A percentile compares a stretch with the other conserved stretches of the same genome.
phyloP scores from a whole-genome alignment of 176 grass and related monocot genomes.

The Musa itinerans region DNA sequence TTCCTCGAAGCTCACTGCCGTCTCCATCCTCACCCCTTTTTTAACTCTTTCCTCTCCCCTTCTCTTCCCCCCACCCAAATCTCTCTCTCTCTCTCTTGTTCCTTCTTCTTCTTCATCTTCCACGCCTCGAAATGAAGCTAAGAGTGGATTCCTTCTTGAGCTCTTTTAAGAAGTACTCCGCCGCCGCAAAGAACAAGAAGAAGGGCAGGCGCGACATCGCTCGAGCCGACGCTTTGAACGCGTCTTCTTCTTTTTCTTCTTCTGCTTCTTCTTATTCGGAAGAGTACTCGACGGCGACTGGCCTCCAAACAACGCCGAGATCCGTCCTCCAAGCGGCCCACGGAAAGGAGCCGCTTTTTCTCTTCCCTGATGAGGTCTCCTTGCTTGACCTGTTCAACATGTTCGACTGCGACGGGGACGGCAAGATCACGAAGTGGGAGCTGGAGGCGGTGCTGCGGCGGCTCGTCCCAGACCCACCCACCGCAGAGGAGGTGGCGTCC shows the following conservation, averaged over 20 bases:
- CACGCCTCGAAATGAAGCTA: conserved; percentile 48
- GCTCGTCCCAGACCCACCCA: conserved; percentile 44
- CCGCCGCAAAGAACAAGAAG: conserved; percentile 21
- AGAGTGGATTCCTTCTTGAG: conserved; percentile 38
- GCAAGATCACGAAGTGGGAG: conserved; percentile 58
- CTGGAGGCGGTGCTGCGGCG: conserved; percentile 72
- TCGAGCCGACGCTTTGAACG: conserved; percentile 20
- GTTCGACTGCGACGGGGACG: conserved; percentile 21
- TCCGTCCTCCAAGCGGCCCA: conserved; percentile 33
- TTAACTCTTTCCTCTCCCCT: not conserved
- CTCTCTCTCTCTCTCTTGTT: not conserved
- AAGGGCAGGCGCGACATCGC: conserved; percentile 28
- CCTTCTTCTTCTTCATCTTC: not conserved
- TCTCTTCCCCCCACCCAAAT: not conserved
- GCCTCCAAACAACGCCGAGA: conserved; percentile 18
- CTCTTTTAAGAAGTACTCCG: conserved; percentile 33
- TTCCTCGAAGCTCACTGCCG: not conserved
- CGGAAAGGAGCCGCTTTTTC: no score
- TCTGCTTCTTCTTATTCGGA: conserved; percentile 43
- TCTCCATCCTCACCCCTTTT: not conserved
- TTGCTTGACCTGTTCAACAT: conserved; percentile 9
- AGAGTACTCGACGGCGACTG: conserved; percentile 12
- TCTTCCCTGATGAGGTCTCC: not conserved
- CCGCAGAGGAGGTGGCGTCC: conserved; percentile 58
- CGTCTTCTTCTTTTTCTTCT: not conserved